These are phyloP conservation scores for Coniella vitis DNA, from an alignment of 2,329 filamentous ascomycete genomes.

Conservation along the genomic window DNA sequence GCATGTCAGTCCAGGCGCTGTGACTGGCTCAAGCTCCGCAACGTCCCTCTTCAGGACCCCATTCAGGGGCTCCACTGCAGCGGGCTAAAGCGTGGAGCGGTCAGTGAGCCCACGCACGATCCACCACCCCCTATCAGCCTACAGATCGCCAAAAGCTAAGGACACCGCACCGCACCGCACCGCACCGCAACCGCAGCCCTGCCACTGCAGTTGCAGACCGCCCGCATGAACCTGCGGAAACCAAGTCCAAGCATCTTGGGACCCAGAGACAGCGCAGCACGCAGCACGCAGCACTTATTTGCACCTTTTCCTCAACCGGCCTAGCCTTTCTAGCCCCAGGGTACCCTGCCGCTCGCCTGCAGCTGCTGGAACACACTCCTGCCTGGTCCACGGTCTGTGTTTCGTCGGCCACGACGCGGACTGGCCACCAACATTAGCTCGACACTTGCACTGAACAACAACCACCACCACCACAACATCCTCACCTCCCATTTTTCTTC, in stretches of 20 bases:
- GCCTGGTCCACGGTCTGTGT: too few relatives aligned
- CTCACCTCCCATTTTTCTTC: neutral
- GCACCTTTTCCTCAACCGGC: neutral
- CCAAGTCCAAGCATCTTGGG: neutral
- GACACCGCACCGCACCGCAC: neutral
- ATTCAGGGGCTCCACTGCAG: neutral
- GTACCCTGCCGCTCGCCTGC: too few relatives aligned
- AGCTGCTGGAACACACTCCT: too few relatives aligned
- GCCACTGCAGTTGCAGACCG: too few relatives aligned
- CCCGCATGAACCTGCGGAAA: conserved; percentile 4
- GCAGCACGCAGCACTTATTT: neutral
- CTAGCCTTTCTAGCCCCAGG: neutral
- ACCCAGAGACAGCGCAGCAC: neutral
- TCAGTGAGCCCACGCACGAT: conserved; percentile 4
- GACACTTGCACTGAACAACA: conserved; percentile 8
- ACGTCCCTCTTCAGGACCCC: neutral
- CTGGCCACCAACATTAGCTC: neutral
- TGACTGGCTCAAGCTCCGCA: neutral
- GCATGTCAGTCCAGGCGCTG: neutral
- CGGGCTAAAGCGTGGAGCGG: conserved; percentile 5
- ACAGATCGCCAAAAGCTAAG: conserved; percentile 1
- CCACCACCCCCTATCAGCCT: conserved; percentile 7
- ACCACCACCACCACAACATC: neutral
- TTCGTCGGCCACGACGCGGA: neutral
- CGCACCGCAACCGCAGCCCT: neutral